Percentiles rank a stretch among this genome's conserved stretches.
phyloP scores from a whole-genome alignment of 495 filamentous ascomycete genomes.

The Lasiosphaeris hirsuta region DNA sequence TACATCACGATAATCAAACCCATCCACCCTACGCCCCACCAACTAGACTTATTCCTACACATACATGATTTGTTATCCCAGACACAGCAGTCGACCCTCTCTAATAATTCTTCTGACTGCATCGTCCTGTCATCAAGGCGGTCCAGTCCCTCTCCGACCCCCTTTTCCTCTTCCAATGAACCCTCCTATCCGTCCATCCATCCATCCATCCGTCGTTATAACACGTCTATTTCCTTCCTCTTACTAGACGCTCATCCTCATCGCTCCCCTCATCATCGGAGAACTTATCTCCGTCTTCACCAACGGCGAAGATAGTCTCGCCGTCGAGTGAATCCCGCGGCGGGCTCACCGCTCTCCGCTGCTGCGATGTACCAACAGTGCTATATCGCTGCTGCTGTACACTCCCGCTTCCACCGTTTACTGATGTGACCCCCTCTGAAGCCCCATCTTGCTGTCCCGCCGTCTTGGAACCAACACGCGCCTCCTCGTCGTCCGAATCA shows the following conservation, averaged over 20 bases:
- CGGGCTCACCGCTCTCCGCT: constrained; percentile 30
- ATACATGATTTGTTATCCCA: too few species aligned
- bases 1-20: too few species aligned
- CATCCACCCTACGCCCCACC: too few species aligned
- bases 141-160: too few species aligned
- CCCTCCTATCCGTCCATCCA: neutral
- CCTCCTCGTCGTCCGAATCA: constrained; percentile 65
- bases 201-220: too few species aligned
- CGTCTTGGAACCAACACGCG: constrained; percentile 37
- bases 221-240: constrained; percentile 36
- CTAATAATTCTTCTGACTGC: too few species aligned
- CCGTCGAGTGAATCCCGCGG: constrained; percentile 76
- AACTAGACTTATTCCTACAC: too few species aligned
- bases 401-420: constrained; percentile 7
- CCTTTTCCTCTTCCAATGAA: neutral
- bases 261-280: constrained; percentile 58
- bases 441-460: neutral
- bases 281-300: constrained; percentile 74
- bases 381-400: neutral
- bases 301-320: constrained; percentile 92
- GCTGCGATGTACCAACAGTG: constrained; percentile 9
- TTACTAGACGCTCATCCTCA: constrained; percentile 63
- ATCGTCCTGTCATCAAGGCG: too few species aligned
- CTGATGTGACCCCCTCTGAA: constrained; percentile 10
- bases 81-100: too few species aligned